Evolutionary conservation across 2,329 filamentous ascomycete genomes (phyloP), one percentile per base, ranked within the genome.

Genomic region (Monosporascus sp.): DNA sequence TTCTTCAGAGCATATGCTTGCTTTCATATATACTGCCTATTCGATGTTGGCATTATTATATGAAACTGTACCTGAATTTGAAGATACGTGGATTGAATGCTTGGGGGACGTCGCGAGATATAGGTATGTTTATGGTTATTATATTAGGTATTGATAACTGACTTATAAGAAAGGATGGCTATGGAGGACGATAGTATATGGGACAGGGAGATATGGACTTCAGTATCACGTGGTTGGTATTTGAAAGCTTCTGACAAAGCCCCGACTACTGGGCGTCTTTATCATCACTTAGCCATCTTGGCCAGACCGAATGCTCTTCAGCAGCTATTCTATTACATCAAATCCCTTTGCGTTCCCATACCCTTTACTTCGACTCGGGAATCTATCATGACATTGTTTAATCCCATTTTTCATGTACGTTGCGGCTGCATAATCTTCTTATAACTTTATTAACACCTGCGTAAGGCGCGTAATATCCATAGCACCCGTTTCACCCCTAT

Each of bases 281-380:
- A 86, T 55, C 84, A 87, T 62, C 84, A 87, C 63, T 71, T 87
- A 14, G 84, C 83, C 0, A 80, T 81, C 8, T 64, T 81, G 19
- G 77, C 79, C 8, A 65, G 78, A 1, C 76, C 78, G 0, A 76
- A 78, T 55, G 68, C 71, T 40, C 63, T 80, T 0, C 74, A 75
- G 49, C 78, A 81, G 59, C 63, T 80, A 4, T 79, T 74, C 59
- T 75, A 74, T 52, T 81, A 80, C 14, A 26, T 26, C 4, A 51
- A 46, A 35, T 51, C 49, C 0, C 74, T 93, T 0, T 89, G 84
- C 26, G 88, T 88, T 0, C 74, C 81, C 0, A 77, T 83, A 2
- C 84, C 85, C 0, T 93, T 93, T 54, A 65, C 69, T 0, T 85
- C 83, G n/a, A 84, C 87, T 0, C 77, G 80, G 6, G 87, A 90